Base-by-base conservation (phyloP, 257 asterid genomes). In the Jaltomata sinuosa region DNA sequence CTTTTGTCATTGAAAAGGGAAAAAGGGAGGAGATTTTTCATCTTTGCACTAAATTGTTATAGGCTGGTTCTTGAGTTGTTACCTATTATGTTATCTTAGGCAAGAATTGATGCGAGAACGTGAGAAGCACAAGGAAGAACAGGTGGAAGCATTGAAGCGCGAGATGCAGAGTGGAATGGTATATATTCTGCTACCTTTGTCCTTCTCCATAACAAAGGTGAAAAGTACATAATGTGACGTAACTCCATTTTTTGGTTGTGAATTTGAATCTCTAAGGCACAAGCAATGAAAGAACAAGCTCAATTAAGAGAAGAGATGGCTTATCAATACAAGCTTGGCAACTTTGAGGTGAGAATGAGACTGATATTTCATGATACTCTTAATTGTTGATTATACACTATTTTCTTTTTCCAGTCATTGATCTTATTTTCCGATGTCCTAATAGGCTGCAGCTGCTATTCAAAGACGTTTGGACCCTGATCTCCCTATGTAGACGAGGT, bases 251-350 rank as follows among this genome's bases (percentile, higher is more conserved):
- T 59, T 16, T 34, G 36, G 27, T 53, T 65, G 79, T 42, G 15
- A 50, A 55, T 50, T 53, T 47, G 47, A 32, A 47, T 81, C 27
- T 19, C 38, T 15, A 34, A 96, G 99, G 99, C 98, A 45, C 98
- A 96, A 91, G 98, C 99, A 84, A 96, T 96, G 99, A 96, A 96
- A 90, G 98, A 96, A 87, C 99, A 94, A 88, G 96, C 99, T 88
- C 99, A 83, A 77, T 94, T 96, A 72, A 90, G 89, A 90, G 98
- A 95, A 91, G 98, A 97, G 92, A 97, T 97, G 99, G 98, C 98
- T 40, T 96, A 92, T 83, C 99, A 93, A 76, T 94, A 92, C 94
- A 96, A 96, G 90, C 92, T 94, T 76, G 98, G 99, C 71, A 96
- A 96, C 89, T 89, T 87, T 82, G 98, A 96, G 98, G 99, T 96